These are phyloP conservation scores for Datura wrightii DNA, from an alignment of 257 asterid species.

Conservation along the genomic window DNA sequence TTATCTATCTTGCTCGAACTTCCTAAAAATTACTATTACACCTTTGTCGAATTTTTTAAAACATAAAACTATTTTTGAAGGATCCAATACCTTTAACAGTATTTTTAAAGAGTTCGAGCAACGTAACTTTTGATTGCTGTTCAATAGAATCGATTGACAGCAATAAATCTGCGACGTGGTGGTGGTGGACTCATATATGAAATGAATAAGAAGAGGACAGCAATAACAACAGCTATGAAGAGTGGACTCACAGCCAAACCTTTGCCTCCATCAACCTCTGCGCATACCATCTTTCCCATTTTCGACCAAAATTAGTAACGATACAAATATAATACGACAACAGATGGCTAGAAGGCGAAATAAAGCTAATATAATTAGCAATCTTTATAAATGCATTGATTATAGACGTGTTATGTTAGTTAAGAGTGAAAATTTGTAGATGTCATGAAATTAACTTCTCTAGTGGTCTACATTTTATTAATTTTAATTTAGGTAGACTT, in stretches of 20 bases:
- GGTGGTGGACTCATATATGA: conserved; percentile 27
- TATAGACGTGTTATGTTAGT: background rate
- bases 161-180: conserved; percentile 17
- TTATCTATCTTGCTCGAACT: background rate
- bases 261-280: background rate
- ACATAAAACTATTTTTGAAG: background rate
- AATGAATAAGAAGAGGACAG: background rate
- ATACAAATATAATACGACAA: background rate
- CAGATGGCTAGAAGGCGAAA: background rate
- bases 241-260: background rate
- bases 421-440: background rate
- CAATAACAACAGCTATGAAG: conserved; percentile 6
- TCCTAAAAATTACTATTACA: background rate
- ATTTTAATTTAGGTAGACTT: background rate
- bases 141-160: background rate
- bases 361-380: background rate
- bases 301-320: background rate
- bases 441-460: background rate
- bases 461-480: background rate
- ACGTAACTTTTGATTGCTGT: background rate
- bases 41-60: no score
- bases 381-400: background rate
- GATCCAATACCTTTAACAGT: background rate
- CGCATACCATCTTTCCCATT: conserved; percentile 14
- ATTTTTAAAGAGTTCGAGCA: background rate